Evolutionary conservation across 179 eudicot genomes (phyloP), one percentile per base, ranked within the genome.

Genomic region (Silene vulgaris): DNA sequence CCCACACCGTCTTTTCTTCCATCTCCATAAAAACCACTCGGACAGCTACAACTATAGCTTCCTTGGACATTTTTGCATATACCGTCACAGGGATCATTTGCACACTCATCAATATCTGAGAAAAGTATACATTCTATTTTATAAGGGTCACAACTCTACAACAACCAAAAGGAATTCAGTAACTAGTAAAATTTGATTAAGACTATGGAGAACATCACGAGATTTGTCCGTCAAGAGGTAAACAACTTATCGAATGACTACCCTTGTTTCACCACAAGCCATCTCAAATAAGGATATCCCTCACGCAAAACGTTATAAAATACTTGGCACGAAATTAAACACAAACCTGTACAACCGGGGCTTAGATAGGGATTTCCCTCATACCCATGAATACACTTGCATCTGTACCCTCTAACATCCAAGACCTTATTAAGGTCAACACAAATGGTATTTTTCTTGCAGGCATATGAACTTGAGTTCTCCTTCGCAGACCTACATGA

Each of bases 331-430:
- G n/a, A 23, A 63, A 23, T 20, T 21, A 1, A n/a, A 21, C 26
- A 29, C 71, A 29, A 74, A 82, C 85, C 84, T 77, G 35, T n/a
- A 57, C 85, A 84, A 21, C 76, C 76, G 2, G 75, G 75, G 32
- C 82, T 82, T 20, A 80, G 80, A 65, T 85, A 85, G 32, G 85
- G 85, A 50, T 85, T 85, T 9, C 84, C 85, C 43, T 76, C 64
- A 32, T 64, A 85, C 0, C 84, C 86, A 1, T 61, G 8, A 16
- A 3, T 20, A 74, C 88, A 85, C 20, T 19, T 37, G 77, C 86
- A 85, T 0, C 35, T 76, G 70, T 85, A 85, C 0, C 86, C 88
- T 4, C 0, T 63, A 12, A 67, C 57, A 64, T 64, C 14, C 77
- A 40, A 26, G 6, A 21, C 2, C 60, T 26, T 67, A 5, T 11